These are phyloP conservation scores for Lentinula boryana DNA, from an alignment of 768 basidiomycete species.

Conservation along the genomic window DNA sequence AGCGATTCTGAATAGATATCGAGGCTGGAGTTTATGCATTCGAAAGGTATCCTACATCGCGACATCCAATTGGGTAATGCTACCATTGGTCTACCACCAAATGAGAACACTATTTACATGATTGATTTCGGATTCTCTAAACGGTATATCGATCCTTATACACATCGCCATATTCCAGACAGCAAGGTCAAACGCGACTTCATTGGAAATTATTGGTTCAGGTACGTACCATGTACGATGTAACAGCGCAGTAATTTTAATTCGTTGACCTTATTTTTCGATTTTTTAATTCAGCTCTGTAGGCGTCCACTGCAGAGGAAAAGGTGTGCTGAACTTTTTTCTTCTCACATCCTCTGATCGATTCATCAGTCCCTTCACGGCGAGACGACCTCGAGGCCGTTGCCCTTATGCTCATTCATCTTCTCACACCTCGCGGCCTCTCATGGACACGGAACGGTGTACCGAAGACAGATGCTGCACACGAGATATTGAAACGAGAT, in stretches of 20 bases:
- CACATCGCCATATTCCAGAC: slow-evolving; percentile 66
- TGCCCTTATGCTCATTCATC: slow-evolving; percentile 75
- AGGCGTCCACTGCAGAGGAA: slow-evolving; percentile 70
- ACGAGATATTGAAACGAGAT: slow-evolving; percentile 56
- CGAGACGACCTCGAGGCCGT: slow-evolving; percentile 76
- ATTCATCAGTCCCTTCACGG: slow-evolving; percentile 59
- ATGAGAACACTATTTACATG: slow-evolving; percentile 65
- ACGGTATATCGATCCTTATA: slow-evolving; percentile 61
- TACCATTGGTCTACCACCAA: slow-evolving; percentile 53
- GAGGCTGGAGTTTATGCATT: slow-evolving; percentile 73
- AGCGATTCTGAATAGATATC: slow-evolving; percentile 40
- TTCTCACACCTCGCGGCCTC: slow-evolving; percentile 70
- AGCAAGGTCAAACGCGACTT: slow-evolving; percentile 65
- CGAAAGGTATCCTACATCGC: slow-evolving; percentile 65
- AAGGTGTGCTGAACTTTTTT: slow-evolving; percentile 36
- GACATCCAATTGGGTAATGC: slow-evolving; percentile 81
- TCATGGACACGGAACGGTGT: slow-evolving; percentile 79
- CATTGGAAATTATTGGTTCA: slow-evolving; percentile 84
- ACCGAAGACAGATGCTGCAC: slow-evolving; percentile 61
- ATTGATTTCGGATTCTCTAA: slow-evolving; percentile 87
- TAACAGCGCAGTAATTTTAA: not conserved
- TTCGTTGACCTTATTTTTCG: not conserved
- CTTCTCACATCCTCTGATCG: not conserved
- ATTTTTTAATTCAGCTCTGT: slow-evolving; percentile 39
- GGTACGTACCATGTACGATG: slow-evolving; percentile 25